phyloP scores from a whole-genome alignment of 495 filamentous ascomycete genomes.

The Aspergillus mulundensis region DNA sequence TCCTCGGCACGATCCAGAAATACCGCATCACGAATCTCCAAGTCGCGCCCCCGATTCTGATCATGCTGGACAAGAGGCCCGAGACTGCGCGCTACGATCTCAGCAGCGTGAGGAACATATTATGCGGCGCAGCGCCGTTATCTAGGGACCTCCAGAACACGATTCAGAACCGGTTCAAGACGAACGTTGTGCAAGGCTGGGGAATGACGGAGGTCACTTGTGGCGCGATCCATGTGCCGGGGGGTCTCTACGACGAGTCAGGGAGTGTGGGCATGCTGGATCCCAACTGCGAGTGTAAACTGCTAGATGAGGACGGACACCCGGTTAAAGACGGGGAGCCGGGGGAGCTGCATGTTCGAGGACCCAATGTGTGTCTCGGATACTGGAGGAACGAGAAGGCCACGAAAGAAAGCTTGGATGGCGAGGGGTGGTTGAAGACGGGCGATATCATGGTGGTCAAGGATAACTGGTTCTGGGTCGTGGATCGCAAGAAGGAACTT shows the following conservation, averaged over 20 bases:
- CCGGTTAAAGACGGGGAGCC: constrained; percentile 18
- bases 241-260: constrained; percentile 13
- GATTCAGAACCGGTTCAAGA: constrained; percentile 35
- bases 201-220: constrained; percentile 45
- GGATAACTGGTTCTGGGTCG: constrained; percentile 39
- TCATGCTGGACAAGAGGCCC: constrained; percentile 44
- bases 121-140: constrained; percentile 7
- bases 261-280: constrained; percentile 17
- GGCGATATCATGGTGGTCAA: constrained; percentile 36
- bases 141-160: constrained; percentile 39
- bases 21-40: constrained; percentile 43
- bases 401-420: constrained; percentile 31
- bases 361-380: constrained; percentile 35
- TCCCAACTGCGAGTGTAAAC: constrained; percentile 23
- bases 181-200: constrained; percentile 47
- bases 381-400: constrained; percentile 43
- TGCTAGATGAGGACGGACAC: constrained; percentile 22
- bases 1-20: constrained; percentile 36
- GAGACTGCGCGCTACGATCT: constrained; percentile 41
- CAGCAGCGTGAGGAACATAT: constrained; percentile 26
- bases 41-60: constrained; percentile 46
- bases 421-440: constrained; percentile 41
- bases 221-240: constrained; percentile 14
- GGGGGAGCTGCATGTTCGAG: constrained; percentile 36
- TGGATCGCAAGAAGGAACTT: constrained; percentile 43